A percentile compares a stretch with the other conserved stretches of the same genome.
Conservation (phyloP, 305 asterid species). For the Solanum chacoense region DNA sequence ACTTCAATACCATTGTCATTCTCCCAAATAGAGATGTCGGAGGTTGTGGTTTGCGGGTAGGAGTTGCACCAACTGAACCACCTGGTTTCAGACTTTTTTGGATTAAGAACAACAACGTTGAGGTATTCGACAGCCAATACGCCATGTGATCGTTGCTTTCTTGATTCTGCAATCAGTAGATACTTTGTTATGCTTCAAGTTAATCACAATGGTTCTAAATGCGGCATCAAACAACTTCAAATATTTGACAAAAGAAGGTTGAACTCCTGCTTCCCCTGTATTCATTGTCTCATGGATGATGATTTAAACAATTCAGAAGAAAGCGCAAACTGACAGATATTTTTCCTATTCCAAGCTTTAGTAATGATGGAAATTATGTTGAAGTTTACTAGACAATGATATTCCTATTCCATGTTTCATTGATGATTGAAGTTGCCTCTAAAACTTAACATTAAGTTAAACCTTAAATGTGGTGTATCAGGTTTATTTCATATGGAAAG, state of each 20-base stretch:
- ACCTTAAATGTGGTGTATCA: neutral
- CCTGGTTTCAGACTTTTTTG: conserved; percentile 62
- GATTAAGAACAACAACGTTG: conserved; percentile 59
- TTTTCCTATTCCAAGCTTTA: neutral
- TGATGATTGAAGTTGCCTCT: neutral
- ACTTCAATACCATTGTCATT: conserved; percentile 78
- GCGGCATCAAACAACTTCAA: neutral
- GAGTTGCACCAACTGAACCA: conserved; percentile 44
- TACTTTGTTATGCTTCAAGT: neutral
- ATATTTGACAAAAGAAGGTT: neutral
- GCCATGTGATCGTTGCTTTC: conserved; percentile 70
- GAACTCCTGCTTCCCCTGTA: neutral
- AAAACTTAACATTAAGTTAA: neutral
- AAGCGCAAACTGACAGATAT: neutral
- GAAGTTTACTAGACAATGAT: neutral
- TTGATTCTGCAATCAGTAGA: conserved; percentile 49
- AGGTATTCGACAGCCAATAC: conserved; percentile 79
- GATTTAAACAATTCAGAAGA: neutral
- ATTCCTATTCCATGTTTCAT: neutral
- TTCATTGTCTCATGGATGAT: neutral
- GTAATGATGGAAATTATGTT: neutral
- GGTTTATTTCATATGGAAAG: neutral
- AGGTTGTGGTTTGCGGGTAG: conserved; percentile 57
- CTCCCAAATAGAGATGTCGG: conserved; percentile 95
- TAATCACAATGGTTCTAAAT: neutral